Percentiles rank a stretch among this genome's conserved stretches.
These are phyloP conservation scores for Neoascochyta sp. DNA, from an alignment of 2,329 filamentous ascomycete genomes.

Conservation along the genomic window DNA sequence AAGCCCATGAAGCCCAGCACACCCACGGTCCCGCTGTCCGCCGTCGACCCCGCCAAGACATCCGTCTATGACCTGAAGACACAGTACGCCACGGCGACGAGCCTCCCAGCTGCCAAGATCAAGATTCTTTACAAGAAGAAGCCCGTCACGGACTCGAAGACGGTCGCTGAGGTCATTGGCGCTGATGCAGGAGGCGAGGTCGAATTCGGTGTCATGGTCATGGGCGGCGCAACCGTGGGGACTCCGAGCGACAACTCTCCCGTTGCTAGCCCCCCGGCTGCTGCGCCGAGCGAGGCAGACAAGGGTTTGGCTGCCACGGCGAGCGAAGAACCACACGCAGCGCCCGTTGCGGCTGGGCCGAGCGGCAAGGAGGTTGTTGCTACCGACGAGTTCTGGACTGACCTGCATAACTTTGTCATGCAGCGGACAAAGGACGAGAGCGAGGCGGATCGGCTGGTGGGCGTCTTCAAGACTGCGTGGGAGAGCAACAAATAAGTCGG, in stretches of 20 bases:
- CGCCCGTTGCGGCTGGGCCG: constrained; percentile 49
- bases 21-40: constrained; percentile 62
- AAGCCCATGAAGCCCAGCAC: constrained; percentile 65
- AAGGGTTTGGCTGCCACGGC: constrained; percentile 28
- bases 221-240: constrained; percentile 56
- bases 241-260: constrained; percentile 41
- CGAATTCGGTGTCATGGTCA: constrained; percentile 84
- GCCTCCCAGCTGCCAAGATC: constrained; percentile 64
- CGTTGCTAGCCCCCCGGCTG: constrained; percentile 46
- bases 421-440: constrained; percentile 71
- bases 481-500: constrained; percentile 36
- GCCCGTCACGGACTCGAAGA: constrained; percentile 73
- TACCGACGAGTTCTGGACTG: constrained; percentile 78
- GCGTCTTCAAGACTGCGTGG: constrained; percentile 70
- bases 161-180: constrained; percentile 66
- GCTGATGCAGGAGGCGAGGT: constrained; percentile 54
- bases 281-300: constrained; percentile 53
- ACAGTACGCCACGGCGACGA: constrained; percentile 60
- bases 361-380: constrained; percentile 60
- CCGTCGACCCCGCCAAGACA: constrained; percentile 60
- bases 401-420: constrained; percentile 75
- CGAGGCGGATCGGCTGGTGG: constrained; percentile 61
- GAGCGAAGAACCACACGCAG: constrained; percentile 21
- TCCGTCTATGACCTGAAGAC: constrained; percentile 77
- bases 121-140: constrained; percentile 86